Conservation (phyloP, 768 basidiomycete genomes). For the Collybiopsis luxurians region DNA sequence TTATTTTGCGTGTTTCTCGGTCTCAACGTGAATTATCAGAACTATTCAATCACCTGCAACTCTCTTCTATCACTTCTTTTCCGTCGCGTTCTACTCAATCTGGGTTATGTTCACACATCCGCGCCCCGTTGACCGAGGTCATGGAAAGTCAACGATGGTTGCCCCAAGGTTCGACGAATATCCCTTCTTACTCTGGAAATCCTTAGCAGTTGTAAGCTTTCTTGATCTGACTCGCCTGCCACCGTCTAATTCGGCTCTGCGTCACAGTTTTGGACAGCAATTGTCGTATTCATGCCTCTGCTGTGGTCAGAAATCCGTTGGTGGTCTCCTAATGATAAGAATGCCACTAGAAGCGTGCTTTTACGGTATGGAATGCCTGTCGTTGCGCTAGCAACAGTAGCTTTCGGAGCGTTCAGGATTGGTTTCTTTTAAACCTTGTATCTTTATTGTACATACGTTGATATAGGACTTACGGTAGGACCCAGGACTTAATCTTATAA, state of each 20-base stretch:
- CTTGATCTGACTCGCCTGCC: background rate
- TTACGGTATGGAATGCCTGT: conserved; percentile 4
- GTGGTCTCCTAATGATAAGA: conserved; percentile 29
- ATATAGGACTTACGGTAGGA: background rate
- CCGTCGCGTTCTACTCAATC: conserved; percentile 92
- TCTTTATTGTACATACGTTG: background rate
- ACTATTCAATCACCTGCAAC: conserved; percentile 76
- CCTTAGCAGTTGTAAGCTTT: conserved; percentile 65
- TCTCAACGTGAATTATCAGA: conserved; percentile 36
- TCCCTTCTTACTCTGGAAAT: conserved; percentile 61
- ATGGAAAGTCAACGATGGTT: conserved; percentile 34
- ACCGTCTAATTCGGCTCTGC: background rate
- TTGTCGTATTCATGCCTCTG: conserved; percentile 84
- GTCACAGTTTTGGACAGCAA: conserved; percentile 85
- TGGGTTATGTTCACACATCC: conserved; percentile 80
- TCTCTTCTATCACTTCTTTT: conserved; percentile 90
- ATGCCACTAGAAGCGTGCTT: background rate
- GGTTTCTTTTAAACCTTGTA: background rate
- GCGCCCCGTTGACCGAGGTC: conserved; percentile 19
- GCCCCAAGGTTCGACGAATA: conserved; percentile 58
- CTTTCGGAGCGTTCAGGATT: background rate
- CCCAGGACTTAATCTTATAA: no score
- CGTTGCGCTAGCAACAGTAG: background rate
- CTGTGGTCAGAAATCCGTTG: conserved; percentile 85
- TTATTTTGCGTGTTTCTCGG: background rate